phyloP scores from a whole-genome alignment of 2,329 filamentous ascomycete genomes.

The Cordyceps militaris region DNA sequence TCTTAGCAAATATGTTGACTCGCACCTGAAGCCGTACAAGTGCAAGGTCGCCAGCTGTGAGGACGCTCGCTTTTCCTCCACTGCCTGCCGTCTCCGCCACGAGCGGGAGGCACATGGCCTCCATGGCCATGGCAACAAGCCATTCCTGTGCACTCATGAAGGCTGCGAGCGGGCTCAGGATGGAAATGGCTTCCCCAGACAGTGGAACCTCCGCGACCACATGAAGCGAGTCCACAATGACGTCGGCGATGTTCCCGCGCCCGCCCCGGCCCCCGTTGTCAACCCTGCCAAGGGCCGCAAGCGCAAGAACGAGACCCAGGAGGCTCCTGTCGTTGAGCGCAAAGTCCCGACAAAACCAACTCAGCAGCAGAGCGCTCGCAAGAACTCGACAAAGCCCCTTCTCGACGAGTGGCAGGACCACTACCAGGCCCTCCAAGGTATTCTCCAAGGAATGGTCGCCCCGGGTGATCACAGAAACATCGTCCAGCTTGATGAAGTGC shows the following conservation, averaged over 20 bases:
- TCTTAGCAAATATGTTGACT: constrained; percentile 88
- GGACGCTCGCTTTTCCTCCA: constrained; percentile 86
- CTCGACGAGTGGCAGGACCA: constrained; percentile 54
- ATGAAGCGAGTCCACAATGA: constrained; percentile 90
- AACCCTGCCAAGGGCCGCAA: constrained; percentile 43
- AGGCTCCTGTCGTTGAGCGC: constrained; percentile 35
- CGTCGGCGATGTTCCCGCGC: constrained; percentile 32
- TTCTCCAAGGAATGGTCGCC: constrained; percentile 43
- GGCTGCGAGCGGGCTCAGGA: constrained; percentile 77
- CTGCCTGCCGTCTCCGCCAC: constrained; percentile 87
- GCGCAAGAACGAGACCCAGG: constrained; percentile 48
- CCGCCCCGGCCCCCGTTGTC: constrained; percentile 34
- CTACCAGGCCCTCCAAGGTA: constrained; percentile 54
- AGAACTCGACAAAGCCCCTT: constrained; percentile 32
- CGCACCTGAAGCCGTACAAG: constrained; percentile 90
- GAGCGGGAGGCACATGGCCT: constrained; percentile 94
- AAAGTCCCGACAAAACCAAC: constrained; percentile 41
- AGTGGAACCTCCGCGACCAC: constrained; percentile 95
- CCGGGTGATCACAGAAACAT: constrained; percentile 47
- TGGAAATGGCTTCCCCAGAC: constrained; percentile 85
- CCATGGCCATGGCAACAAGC: constrained; percentile 90
- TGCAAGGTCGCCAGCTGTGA: constrained; percentile 83
- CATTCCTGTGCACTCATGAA: constrained; percentile 79
- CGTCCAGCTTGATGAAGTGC: constrained; percentile 45
- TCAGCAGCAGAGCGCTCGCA: constrained; percentile 27